Base-by-base conservation (phyloP, 257 asterid genomes). In the Hygrophila difformis region DNA sequence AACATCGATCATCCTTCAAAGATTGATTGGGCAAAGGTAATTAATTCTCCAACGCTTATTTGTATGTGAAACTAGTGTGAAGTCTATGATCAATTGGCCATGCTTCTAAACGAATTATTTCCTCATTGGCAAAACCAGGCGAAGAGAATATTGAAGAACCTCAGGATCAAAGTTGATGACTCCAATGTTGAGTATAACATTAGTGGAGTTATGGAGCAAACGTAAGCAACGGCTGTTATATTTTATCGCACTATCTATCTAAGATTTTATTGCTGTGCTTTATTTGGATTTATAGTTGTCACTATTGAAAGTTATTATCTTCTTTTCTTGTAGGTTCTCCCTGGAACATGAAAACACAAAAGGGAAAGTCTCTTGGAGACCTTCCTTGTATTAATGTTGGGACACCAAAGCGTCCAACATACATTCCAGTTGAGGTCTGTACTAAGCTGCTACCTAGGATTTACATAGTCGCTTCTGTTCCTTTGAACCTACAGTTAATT, bases 311-410 rank as follows among this genome's bases (percentile, higher is more conserved):
- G 12, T 35, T 21, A 13, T 42, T 53, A 41, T 28, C 18, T 18
- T 39, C 38, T 55, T 9, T 23, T 47, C 24, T 18, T 61, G 23
- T 23, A 79, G 93, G 57, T 84, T 81, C 69, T 9, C 47, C 0
- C 3, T 81, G 38, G 75, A 69, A 59, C 68, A 55, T 36, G 67
- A 35, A 77, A 69, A 59, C 68, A 55, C 36, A 69, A 63, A 56
- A 58, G 21, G 28, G 56, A 44, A 41, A 6, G 44, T 40, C 43
- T 55, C 77, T 92, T 10, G 76, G 58, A 15, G 72, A 71, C 6
- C 36, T 63, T 6, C 95, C 95, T 0, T 84, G 95, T 55, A 51
- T 84, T 39, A 69, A 81, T 38, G 81, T 71, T 37, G 89, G 93
- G 19, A 84, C 73, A 51, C 74, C 82, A 2, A 84, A 78, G 53